A percentile compares a stretch with the other conserved stretches of the same genome.
Conservation (phyloP, 2,329 filamentous ascomycete species). For the Amylocarpus encephaloides region DNA sequence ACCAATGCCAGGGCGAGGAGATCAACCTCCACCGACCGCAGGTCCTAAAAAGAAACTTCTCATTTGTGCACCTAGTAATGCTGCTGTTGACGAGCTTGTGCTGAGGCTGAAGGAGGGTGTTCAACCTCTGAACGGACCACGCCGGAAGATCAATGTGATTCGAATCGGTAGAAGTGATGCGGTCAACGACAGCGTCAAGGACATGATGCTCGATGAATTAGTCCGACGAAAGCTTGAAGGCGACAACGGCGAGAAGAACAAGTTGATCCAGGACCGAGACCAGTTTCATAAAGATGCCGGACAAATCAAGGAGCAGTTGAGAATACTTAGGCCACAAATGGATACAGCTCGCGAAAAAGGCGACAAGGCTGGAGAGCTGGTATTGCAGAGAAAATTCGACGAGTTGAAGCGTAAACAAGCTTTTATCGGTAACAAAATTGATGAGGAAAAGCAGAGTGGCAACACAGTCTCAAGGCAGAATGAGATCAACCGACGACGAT, state of each 20-base stretch:
- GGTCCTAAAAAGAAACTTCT: slow-evolving; percentile 71
- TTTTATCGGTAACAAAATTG: slow-evolving; percentile 74
- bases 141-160: slow-evolving; percentile 76
- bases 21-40: slow-evolving; percentile 30
- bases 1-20: slow-evolving; percentile 28
- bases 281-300: slow-evolving; percentile 57
- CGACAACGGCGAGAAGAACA: slow-evolving; percentile 53
- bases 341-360: slow-evolving; percentile 57
- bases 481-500: slow-evolving; percentile 74
- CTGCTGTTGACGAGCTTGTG: slow-evolving; percentile 92
- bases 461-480: slow-evolving; percentile 75
- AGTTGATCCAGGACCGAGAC: slow-evolving; percentile 42
- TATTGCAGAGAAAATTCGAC: slow-evolving; percentile 71
- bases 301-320: slow-evolving; percentile 70
- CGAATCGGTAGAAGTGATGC: slow-evolving; percentile 87
- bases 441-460: slow-evolving; percentile 79
- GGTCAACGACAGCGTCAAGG: slow-evolving; percentile 81
- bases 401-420: slow-evolving; percentile 70
- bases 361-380: slow-evolving; percentile 42
- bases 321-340: slow-evolving; percentile 62
- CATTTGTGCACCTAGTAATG: slow-evolving; percentile 97
- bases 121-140: slow-evolving; percentile 65
- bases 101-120: slow-evolving; percentile 85
- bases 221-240: slow-evolving; percentile 67
- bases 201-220: slow-evolving; percentile 89